A percentile compares a stretch with the other conserved stretches of the same genome.
Evolutionary conservation across 2,329 filamentous ascomycete species (phyloP).

Genomic region (Cladosporium phlei): DNA sequence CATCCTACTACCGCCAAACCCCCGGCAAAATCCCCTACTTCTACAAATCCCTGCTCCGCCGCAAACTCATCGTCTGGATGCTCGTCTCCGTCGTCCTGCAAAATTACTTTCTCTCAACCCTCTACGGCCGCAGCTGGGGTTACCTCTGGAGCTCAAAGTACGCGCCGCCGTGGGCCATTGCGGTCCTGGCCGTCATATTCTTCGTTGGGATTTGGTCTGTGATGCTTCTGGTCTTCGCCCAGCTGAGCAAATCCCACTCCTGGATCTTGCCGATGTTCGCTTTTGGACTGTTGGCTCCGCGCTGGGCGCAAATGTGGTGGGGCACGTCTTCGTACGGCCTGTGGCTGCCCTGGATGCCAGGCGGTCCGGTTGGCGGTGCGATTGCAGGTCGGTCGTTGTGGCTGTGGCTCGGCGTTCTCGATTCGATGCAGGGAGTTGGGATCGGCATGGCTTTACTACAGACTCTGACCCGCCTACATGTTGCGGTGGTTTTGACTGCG

Average conservation of each 20-base stretch:
- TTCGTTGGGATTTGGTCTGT: constrained; percentile 51
- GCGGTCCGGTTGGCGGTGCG: constrained; percentile 47
- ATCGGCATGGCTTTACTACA: constrained; percentile 63
- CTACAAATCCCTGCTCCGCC: constrained; percentile 55
- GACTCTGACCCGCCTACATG: constrained; percentile 57
- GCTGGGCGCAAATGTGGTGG: constrained; percentile 65
- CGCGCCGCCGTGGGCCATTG: constrained; percentile 52
- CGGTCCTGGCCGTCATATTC: constrained; percentile 51
- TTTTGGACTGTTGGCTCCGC: constrained; percentile 58
- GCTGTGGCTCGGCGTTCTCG: constrained; percentile 62
- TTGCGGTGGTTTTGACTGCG: constrained; percentile 54
- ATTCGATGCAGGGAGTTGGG: constrained; percentile 60
- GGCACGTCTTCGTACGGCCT: constrained; percentile 54
- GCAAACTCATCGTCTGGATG: constrained; percentile 63
- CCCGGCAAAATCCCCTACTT: constrained; percentile 61
- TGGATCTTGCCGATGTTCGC: constrained; percentile 64
- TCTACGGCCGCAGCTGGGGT: constrained; percentile 62
- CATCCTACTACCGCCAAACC: constrained; percentile 33
- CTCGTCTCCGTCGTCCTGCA: constrained; percentile 59
- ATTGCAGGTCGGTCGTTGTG: constrained; percentile 54
- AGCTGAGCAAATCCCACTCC: constrained; percentile 53
- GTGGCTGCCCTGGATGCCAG: constrained; percentile 56
- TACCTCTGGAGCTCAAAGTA: constrained; percentile 56
- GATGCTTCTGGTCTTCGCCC: constrained; percentile 47
- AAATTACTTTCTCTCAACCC: constrained; percentile 61